A percentile compares a stretch with the other conserved stretches of the same genome.
phyloP scores from a whole-genome alignment of 225 moss, liverwort and hornwort genomes.

The Physcomitrellopsis africana region DNA sequence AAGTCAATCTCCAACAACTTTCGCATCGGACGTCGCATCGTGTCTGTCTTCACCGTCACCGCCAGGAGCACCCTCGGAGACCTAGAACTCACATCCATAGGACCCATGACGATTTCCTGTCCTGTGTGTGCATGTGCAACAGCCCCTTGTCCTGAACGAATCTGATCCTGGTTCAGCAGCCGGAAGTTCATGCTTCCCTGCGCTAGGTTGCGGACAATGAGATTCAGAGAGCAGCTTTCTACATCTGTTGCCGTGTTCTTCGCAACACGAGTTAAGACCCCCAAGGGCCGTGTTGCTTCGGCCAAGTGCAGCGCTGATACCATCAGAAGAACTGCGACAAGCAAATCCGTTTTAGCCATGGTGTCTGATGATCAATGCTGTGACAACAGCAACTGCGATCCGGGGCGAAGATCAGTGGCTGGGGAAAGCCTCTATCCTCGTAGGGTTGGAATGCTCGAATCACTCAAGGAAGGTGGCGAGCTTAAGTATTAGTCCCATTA shows the following conservation, averaged over 20 bases:
- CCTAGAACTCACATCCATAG: background rate
- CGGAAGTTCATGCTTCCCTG: background rate
- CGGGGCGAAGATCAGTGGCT: background rate
- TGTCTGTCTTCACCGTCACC: background rate
- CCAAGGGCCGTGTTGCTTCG: background rate
- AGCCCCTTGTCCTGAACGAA: background rate
- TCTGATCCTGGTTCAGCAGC: background rate
- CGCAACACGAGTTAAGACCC: background rate
- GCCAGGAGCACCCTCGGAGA: background rate
- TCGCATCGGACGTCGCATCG: background rate
- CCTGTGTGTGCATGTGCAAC: background rate
- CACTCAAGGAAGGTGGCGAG: too few species aligned
- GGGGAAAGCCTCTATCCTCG: background rate
- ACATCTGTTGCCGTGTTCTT: background rate
- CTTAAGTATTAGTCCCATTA: too few species aligned
- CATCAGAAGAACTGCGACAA: background rate
- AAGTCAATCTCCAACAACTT: slow-evolving; percentile 9
- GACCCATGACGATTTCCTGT: background rate
- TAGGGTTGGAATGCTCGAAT: too few species aligned
- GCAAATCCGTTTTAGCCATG: background rate
- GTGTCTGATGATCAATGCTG: background rate
- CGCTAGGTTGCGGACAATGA: slow-evolving; percentile 4
- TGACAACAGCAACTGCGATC: too few species aligned
- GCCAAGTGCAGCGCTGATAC: background rate
- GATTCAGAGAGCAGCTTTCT: background rate